Evolutionary conservation across 345 rosid species (phyloP).

Genomic region (Camelina laxa): DNA sequence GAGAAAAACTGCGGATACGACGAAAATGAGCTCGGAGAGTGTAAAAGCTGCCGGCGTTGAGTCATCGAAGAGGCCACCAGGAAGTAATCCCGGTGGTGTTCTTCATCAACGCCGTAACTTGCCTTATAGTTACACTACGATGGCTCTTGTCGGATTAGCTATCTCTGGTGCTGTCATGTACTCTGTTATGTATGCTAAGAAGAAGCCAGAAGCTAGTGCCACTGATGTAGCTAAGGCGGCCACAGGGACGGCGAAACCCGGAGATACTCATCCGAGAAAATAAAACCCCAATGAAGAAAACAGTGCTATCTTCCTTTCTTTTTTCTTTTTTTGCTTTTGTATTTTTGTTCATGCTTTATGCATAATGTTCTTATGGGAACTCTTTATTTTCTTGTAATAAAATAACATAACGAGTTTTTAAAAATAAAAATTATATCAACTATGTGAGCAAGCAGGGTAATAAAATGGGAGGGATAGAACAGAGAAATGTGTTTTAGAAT

Average conservation of each 20-base stretch:
- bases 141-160: conserved; percentile 59
- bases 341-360: conserved; percentile 7
- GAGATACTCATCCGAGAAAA: conserved; percentile 67
- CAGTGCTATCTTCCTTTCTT: not conserved
- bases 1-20: conserved; percentile 66
- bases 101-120: conserved; percentile 72
- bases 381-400: conserved; percentile 10
- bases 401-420: conserved; percentile 26
- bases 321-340: not conserved
- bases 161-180: conserved; percentile 59
- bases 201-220: conserved; percentile 65
- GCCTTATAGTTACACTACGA: conserved; percentile 58
- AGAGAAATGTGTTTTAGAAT: not conserved
- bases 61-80: conserved; percentile 66
- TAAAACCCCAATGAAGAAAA: conserved; percentile 6
- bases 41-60: conserved; percentile 62
- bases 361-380: conserved; percentile 17
- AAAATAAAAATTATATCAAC: not conserved
- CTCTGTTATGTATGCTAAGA: conserved; percentile 52
- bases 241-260: conserved; percentile 49
- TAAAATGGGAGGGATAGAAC: not conserved
- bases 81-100: conserved; percentile 56
- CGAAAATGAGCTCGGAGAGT: conserved; percentile 65
- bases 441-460: not conserved
- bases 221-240: conserved; percentile 58